These are phyloP conservation scores for Kodamaea sp. DNA, from an alignment of 1,139 yeast genomes.

Conservation along the genomic window DNA sequence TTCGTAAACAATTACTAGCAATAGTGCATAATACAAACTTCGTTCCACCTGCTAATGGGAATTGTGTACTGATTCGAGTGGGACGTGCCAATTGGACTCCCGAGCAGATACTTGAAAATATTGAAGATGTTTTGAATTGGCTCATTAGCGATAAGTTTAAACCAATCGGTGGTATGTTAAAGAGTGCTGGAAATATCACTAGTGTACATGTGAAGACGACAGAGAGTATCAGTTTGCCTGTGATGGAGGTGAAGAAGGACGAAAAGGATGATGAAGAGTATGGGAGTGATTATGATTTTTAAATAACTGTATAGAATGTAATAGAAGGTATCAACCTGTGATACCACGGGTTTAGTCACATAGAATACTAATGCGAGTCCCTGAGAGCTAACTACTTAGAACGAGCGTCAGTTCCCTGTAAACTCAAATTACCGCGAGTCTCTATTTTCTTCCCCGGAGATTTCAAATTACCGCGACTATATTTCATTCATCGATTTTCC, in stretches of 20 bases:
- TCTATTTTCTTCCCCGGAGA: no score
- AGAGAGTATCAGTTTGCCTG: conserved; percentile 58
- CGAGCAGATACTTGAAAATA: conserved; percentile 47
- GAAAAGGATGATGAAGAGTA: conserved; percentile 17
- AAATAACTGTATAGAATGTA: not conserved
- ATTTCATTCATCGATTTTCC: no score
- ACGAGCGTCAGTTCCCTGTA: no score
- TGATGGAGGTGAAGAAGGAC: conserved; percentile 19
- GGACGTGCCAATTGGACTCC: conserved; percentile 49
- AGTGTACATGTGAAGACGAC: conserved; percentile 59
- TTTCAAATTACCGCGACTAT: no score
- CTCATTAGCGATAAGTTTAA: conserved; percentile 43
- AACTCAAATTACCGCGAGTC: no score
- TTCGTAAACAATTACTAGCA: conserved; percentile 56
- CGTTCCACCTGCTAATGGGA: conserved; percentile 57
- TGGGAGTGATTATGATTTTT: conserved; percentile 32
- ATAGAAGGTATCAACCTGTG: no score
- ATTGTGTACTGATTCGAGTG: conserved; percentile 46
- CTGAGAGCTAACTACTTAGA: no score
- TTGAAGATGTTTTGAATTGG: conserved; percentile 52
- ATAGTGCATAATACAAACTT: conserved; percentile 59
- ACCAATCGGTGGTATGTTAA: conserved; percentile 60
- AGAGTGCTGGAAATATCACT: conserved; percentile 37
- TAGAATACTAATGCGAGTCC: no score
- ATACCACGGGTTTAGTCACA: no score